Conservation (phyloP, 169 alveolate genomes). For the Plasmodium falciparum region DNA sequence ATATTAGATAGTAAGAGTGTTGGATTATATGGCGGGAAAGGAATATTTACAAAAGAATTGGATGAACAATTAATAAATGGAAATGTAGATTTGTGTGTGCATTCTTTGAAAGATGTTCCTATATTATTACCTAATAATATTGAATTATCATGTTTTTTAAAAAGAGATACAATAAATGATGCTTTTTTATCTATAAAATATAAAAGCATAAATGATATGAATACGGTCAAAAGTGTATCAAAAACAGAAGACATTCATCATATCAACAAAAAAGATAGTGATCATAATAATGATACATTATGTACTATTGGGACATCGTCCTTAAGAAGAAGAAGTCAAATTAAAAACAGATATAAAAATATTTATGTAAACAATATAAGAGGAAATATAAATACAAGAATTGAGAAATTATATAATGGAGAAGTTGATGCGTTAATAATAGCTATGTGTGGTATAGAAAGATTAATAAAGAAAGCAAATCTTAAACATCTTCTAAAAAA, state of each 20-base stretch:
- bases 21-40: slow-evolving; percentile 56
- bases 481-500: slow-evolving; percentile 13
- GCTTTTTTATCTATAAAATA: slow-evolving; percentile 56
- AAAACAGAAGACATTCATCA: not conserved
- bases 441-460: slow-evolving; percentile 71
- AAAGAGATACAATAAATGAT: slow-evolving; percentile 65
- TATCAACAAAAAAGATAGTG: not conserved
- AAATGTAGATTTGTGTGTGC: slow-evolving; percentile 65
- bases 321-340: slow-evolving; percentile 67
- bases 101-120: slow-evolving; percentile 65
- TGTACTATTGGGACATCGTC: slow-evolving; percentile 62
- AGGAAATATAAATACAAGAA: slow-evolving; percentile 72
- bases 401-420: slow-evolving; percentile 48
- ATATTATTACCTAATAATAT: slow-evolving; percentile 41
- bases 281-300: not conserved
- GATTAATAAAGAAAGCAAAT: slow-evolving; percentile 21
- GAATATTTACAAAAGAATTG: slow-evolving; percentile 64
- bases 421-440: slow-evolving; percentile 36
- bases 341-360: slow-evolving; percentile 44
- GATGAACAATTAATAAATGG: slow-evolving; percentile 55
- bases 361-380: slow-evolving; percentile 22
- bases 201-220: slow-evolving; percentile 25
- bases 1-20: slow-evolving; percentile 43
- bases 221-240: slow-evolving; percentile 4
- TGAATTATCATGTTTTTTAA: slow-evolving; percentile 50